Percentiles rank a stretch among this genome's conserved stretches.
Evolutionary conservation across 805 yeast genomes (phyloP).

Genomic region (Barnettozyma salicaria): DNA sequence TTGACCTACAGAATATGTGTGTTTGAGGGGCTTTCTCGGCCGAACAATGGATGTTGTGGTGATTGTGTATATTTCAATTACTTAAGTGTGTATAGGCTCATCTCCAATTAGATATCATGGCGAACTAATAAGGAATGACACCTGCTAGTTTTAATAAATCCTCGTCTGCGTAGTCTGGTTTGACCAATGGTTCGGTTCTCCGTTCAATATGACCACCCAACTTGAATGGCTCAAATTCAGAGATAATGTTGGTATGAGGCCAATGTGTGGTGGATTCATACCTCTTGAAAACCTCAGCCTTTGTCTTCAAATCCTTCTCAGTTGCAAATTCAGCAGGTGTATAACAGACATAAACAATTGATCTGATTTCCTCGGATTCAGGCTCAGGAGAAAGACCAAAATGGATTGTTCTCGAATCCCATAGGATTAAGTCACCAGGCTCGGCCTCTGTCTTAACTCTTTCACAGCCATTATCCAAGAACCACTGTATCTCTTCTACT

Average conservation of each 20-base stretch:
- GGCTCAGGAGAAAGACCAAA: conserved; percentile 22
- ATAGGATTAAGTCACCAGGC: conserved; percentile 31
- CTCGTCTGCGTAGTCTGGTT: conserved; percentile 23
- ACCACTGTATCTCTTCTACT: conserved; percentile 23
- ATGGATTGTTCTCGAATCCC: conserved; percentile 28
- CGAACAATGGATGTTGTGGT: background rate
- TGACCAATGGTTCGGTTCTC: conserved; percentile 22
- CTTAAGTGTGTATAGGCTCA: too few relatives aligned
- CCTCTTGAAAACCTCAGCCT: conserved; percentile 15
- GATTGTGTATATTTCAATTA: too few relatives aligned
- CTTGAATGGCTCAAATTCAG: conserved; percentile 11
- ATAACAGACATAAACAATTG: conserved; percentile 22
- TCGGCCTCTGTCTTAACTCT: conserved; percentile 26
- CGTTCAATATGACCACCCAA: conserved; percentile 23
- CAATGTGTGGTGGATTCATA: conserved; percentile 26
- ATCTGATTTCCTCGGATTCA: conserved; percentile 19
- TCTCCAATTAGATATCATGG: too few relatives aligned
- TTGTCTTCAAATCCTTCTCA: conserved; percentile 16
- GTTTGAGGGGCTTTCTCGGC: conserved; percentile 1
- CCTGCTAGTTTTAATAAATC: conserved; percentile 28
- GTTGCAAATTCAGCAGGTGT: conserved; percentile 28
- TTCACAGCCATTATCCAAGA: conserved; percentile 25
- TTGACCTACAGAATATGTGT: conserved; percentile 1
- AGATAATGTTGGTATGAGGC: conserved; percentile 24
- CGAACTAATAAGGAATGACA: conserved; percentile 9